Percentiles rank a stretch among this genome's conserved stretches.
Evolutionary conservation across 2,329 filamentous ascomycete genomes (phyloP).

Genomic region (Botrytis hyacinthi): DNA sequence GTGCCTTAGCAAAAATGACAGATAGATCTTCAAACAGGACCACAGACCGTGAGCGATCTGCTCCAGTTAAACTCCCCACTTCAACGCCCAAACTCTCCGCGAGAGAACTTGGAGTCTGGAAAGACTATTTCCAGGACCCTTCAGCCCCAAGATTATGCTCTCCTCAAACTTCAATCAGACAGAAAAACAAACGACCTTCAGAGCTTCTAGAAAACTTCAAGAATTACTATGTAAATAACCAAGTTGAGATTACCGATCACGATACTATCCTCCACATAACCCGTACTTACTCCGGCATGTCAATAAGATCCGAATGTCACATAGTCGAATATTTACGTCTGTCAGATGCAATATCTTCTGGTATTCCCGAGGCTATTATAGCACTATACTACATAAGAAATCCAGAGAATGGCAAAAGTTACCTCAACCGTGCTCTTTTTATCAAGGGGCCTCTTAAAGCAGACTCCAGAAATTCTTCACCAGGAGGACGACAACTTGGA

Average conservation of each 20-base stretch:
- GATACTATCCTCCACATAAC: neutral
- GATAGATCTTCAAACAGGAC: neutral
- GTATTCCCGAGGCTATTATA: neutral
- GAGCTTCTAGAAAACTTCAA: neutral
- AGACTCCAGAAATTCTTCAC: accelerated
- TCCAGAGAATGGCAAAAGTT: neutral
- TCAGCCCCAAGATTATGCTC: neutral
- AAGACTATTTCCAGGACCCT: neutral
- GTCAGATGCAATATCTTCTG: too few species aligned
- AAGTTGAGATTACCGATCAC: neutral
- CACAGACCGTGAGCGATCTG: neutral
- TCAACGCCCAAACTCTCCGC: neutral
- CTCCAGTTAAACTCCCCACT: neutral
- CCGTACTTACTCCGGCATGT: neutral
- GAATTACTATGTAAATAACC: neutral
- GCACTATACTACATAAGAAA: neutral
- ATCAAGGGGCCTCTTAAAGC: neutral
- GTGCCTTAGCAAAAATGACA: neutral
- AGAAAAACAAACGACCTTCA: neutral
- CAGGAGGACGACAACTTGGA: neutral
- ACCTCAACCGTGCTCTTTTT: neutral
- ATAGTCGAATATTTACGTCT: neutral
- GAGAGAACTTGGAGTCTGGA: neutral
- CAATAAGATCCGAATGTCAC: neutral
- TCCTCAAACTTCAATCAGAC: neutral